Percentiles rank a stretch among this genome's conserved stretches.
These are phyloP conservation scores for Cyclocybe aegerita DNA, from an alignment of 768 basidiomycete species.

Conservation along the genomic window DNA sequence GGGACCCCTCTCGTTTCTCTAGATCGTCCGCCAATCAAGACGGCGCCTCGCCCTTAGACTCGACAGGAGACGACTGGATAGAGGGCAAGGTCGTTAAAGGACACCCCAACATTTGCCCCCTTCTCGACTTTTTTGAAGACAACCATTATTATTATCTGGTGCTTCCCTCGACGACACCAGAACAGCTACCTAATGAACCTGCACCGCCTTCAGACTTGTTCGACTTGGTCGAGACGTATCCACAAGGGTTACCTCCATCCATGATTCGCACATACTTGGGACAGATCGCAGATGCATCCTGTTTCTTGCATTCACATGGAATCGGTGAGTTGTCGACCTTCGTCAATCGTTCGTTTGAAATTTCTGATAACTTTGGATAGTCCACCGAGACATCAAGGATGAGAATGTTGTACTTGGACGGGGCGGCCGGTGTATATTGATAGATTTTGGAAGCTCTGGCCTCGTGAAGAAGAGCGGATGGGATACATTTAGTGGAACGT, in stretches of 20 bases:
- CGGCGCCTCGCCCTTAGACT: conserved; percentile 1
- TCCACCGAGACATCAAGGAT: conserved; percentile 98
- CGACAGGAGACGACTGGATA: conserved; percentile 49
- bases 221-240: conserved; percentile 89
- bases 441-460: conserved; percentile 96
- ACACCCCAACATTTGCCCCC: conserved; percentile 92
- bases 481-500: conserved; percentile 95
- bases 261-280: conserved; percentile 84
- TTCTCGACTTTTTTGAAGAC: conserved; percentile 97
- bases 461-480: conserved; percentile 80
- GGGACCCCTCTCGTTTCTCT: conserved; percentile 69
- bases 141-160: conserved; percentile 95
- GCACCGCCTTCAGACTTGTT: conserved; percentile 82
- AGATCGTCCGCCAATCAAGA: conserved; percentile 12
- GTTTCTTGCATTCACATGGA: conserved; percentile 86
- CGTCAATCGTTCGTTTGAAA: neutral
- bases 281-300: conserved; percentile 89
- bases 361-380: conserved; percentile 33
- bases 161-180: conserved; percentile 73
- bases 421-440: conserved; percentile 82
- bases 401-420: conserved; percentile 90
- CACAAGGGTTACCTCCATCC: conserved; percentile 76
- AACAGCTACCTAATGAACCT: conserved; percentile 49
- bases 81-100: conserved; percentile 76
- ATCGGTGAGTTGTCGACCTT: conserved; percentile 60